Evolutionary conservation across 2,329 filamentous ascomycete genomes (phyloP).

Genomic region (Talaromyces funiculosus): DNA sequence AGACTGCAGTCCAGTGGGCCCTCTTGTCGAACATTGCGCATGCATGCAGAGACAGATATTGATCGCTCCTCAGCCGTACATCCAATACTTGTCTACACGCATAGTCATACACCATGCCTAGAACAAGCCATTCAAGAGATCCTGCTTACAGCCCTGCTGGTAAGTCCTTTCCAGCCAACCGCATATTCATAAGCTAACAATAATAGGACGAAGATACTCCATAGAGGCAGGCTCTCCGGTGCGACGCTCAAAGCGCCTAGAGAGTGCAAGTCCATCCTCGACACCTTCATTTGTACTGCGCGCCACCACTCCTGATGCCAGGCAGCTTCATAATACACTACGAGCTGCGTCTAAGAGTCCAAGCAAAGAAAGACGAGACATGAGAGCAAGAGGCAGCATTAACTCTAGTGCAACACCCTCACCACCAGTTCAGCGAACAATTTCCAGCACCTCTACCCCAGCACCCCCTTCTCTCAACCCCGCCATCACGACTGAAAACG

Average conservation of each 20-base stretch:
- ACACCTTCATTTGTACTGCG: constrained; percentile 1
- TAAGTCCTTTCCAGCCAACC: background rate
- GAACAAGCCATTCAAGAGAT: constrained; percentile 1
- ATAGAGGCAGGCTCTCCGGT: constrained; percentile 3
- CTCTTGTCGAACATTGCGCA: background rate
- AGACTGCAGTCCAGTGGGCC: background rate
- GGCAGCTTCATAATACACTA: constrained; percentile 16
- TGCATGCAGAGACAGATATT: background rate
- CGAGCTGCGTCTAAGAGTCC: constrained; percentile 22
- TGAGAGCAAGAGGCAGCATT: background rate
- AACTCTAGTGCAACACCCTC: constrained; percentile 24
- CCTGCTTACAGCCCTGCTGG: constrained; percentile 12
- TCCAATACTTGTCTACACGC: background rate
- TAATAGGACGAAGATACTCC: constrained; percentile 11
- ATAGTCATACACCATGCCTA: constrained; percentile 1
- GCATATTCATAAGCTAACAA: background rate
- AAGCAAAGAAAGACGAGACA: constrained; percentile 11
- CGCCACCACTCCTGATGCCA: constrained; percentile 11
- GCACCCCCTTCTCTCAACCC: constrained; percentile 24
- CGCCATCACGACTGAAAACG: constrained; percentile 10
- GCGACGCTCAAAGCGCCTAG: constrained; percentile 11
- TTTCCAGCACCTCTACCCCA: constrained; percentile 25
- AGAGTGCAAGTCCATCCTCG: background rate
- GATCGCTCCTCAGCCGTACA: background rate
- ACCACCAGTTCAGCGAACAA: constrained; percentile 28